phyloP scores from a whole-genome alignment of 305 asterid genomes.

The Fraxinus ornus region DNA sequence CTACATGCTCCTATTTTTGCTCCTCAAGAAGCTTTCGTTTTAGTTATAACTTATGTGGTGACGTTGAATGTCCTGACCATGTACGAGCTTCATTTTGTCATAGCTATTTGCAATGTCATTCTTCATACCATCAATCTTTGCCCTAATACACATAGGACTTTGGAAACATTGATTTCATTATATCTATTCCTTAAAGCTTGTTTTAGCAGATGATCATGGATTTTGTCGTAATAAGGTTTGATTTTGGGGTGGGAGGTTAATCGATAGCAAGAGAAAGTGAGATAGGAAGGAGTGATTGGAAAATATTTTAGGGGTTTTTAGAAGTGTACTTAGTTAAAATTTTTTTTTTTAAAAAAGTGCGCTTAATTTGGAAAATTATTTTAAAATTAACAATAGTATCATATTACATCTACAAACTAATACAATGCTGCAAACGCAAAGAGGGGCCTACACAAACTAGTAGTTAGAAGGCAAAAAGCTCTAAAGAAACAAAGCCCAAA shows the following conservation, averaged over 20 bases:
- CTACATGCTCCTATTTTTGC: background rate
- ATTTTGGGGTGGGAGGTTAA: background rate
- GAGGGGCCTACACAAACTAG: background rate
- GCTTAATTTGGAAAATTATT: background rate
- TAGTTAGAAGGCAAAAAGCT: background rate
- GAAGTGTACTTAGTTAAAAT: background rate
- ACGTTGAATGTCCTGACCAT: background rate
- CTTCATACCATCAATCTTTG: background rate
- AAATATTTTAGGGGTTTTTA: background rate
- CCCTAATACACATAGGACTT: background rate
- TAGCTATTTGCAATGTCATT: background rate
- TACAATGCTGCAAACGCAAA: background rate
- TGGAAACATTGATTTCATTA: background rate
- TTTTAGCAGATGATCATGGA: background rate
- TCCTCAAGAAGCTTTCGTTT: background rate
- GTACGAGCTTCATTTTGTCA: background rate
- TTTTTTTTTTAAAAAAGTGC: background rate
- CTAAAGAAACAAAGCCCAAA: background rate
- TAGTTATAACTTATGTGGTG: background rate
- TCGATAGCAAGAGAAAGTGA: background rate
- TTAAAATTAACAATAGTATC: background rate
- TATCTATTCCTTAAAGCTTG: background rate
- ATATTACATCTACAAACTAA: background rate
- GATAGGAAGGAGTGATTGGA: background rate
- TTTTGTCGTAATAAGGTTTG: background rate